Evolutionary conservation across 495 filamentous ascomycete genomes (phyloP).

Genomic region (Aspergillus heteromorphus): DNA sequence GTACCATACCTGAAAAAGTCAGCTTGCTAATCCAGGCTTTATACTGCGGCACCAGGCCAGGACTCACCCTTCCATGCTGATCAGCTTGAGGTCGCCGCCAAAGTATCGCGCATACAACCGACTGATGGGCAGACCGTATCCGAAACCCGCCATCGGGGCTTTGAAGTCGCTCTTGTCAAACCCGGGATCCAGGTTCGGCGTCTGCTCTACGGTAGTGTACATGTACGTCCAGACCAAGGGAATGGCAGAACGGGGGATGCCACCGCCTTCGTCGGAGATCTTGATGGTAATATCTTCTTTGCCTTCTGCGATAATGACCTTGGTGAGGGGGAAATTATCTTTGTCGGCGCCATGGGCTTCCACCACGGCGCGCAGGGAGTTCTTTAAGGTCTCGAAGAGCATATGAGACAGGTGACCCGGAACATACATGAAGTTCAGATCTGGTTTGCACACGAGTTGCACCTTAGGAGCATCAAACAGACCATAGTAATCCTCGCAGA

Average conservation of each 20-base stretch:
- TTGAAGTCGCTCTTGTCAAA: slow-evolving; percentile 99
- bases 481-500: slow-evolving; percentile 98
- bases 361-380: slow-evolving; percentile 92
- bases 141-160: slow-evolving; percentile 97
- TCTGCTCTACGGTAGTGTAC: slow-evolving; percentile 97
- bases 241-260: slow-evolving; percentile 84
- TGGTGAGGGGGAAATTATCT: slow-evolving; percentile 92
- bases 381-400: slow-evolving; percentile 99
- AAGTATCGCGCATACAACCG: slow-evolving; percentile 95
- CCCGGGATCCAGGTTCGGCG: slow-evolving; percentile 89
- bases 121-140: slow-evolving; percentile 90
- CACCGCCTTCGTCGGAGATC: slow-evolving; percentile 91
- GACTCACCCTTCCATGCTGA: slow-evolving; percentile 97
- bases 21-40: background rate
- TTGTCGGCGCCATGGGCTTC: slow-evolving; percentile 93
- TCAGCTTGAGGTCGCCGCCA: slow-evolving; percentile 92
- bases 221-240: slow-evolving; percentile 99
- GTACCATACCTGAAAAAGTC: slow-evolving; percentile 76
- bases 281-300: slow-evolving; percentile 99
- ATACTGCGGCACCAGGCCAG: background rate
- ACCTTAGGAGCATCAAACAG: slow-evolving; percentile 96
- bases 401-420: slow-evolving; percentile 97
- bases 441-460: slow-evolving; percentile 88
- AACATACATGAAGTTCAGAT: slow-evolving; percentile 98
- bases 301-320: slow-evolving; percentile 94